Conservation (phyloP, 352 stramenopile species). For the Elongisporangium undulatum region DNA sequence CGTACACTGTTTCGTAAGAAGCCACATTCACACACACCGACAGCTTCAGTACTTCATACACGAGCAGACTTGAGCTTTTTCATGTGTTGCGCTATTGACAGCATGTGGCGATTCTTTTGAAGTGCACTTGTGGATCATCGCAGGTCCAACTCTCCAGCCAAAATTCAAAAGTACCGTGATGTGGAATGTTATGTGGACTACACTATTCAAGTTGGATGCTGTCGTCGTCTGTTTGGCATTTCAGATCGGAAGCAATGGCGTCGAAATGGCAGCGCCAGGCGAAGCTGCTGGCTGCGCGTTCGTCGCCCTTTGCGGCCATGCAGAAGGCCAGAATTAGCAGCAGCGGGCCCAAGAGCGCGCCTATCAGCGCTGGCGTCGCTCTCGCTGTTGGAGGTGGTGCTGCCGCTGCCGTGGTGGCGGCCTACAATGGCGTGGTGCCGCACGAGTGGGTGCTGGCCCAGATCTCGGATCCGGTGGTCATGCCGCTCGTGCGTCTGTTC, state of each 20-base stretch:
- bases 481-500: constrained; percentile 74
- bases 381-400: constrained; percentile 43
- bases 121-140: no score
- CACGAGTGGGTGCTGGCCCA: constrained; percentile 74
- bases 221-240: not conserved
- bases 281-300: not conserved
- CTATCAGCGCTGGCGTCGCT: constrained; percentile 22
- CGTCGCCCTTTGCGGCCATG: not conserved
- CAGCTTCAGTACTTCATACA: no score
- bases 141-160: no score
- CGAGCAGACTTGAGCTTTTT: no score
- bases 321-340: not conserved
- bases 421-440: constrained; percentile 61
- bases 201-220: not conserved
- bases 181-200: not conserved
- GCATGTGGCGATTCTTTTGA: no score
- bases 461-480: constrained; percentile 64
- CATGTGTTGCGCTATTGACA: no score
- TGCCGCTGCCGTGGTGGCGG: constrained; percentile 46
- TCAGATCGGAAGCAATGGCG: not conserved
- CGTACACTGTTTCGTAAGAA: no score
- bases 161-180: not conserved
- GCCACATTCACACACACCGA: no score
- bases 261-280: not conserved
- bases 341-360: constrained; percentile 3